Conservation (phyloP, 352 stramenopile genomes). For the Albugo laibachii region DNA sequence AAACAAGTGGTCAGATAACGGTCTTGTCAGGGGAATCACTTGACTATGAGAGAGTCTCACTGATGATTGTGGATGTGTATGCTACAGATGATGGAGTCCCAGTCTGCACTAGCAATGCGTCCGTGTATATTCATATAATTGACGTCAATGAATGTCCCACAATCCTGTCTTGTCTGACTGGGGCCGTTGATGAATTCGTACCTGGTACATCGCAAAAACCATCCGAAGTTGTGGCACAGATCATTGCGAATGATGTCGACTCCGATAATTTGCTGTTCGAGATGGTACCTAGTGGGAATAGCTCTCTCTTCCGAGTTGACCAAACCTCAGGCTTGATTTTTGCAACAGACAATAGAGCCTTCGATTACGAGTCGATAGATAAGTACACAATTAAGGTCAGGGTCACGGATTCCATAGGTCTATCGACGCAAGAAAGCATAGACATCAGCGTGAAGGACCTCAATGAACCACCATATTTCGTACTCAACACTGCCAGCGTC, state of each 20-base stretch:
- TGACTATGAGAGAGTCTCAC: slow-evolving; percentile 5
- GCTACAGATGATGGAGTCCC: slow-evolving; percentile 12
- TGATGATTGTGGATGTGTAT: slow-evolving; percentile 5
- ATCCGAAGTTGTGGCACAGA: slow-evolving; percentile 8
- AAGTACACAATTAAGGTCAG: slow-evolving; percentile 4
- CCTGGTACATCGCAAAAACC: slow-evolving; percentile 7
- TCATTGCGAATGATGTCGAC: slow-evolving; percentile 7
- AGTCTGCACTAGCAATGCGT: slow-evolving; percentile 5
- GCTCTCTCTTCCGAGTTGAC: slow-evolving; percentile 21
- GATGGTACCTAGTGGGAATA: slow-evolving; percentile 9
- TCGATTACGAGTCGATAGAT: slow-evolving; percentile 20
- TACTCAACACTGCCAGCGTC: not conserved
- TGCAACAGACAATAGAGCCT: slow-evolving; percentile 12
- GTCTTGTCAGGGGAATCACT: not conserved
- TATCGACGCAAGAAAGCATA: slow-evolving; percentile 10
- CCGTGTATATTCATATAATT: slow-evolving; percentile 9
- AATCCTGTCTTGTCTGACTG: slow-evolving; percentile 11
- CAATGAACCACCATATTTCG: slow-evolving; percentile 26
- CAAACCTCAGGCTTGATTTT: slow-evolving; percentile 16
- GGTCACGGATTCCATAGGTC: slow-evolving; percentile 15
- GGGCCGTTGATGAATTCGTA: slow-evolving; percentile 19
- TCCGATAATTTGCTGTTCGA: slow-evolving; percentile 8
- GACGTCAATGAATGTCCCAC: slow-evolving; percentile 27
- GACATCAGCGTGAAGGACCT: slow-evolving; percentile 18
- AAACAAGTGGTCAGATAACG: not conserved